A percentile compares a stretch with the other conserved stretches of the same genome.
Conservation (phyloP, 345 rosid genomes). For the Tarenaya hassleriana region DNA sequence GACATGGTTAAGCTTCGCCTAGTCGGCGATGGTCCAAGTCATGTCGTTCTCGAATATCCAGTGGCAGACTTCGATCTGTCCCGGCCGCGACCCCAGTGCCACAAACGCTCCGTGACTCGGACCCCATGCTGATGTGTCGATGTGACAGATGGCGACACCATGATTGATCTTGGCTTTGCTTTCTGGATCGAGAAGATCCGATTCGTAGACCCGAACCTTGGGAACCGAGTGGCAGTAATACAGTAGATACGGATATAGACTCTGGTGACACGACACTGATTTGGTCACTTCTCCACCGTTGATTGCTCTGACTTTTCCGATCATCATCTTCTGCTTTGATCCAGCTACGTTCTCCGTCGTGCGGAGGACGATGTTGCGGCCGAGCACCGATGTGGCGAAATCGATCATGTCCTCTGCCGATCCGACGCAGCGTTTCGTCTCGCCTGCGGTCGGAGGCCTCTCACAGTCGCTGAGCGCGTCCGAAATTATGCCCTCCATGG, state of each 20-base stretch:
- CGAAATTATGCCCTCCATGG: constrained; percentile 45
- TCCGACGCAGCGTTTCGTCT: constrained; percentile 72
- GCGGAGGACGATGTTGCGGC: constrained; percentile 44
- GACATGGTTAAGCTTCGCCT: neutral
- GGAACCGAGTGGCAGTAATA: constrained; percentile 90
- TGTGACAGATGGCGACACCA: constrained; percentile 75
- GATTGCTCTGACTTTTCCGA: constrained; percentile 54
- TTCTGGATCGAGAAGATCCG: constrained; percentile 47
- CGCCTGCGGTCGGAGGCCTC: constrained; percentile 57
- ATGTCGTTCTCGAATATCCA: constrained; percentile 85
- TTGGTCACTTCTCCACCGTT: constrained; percentile 59
- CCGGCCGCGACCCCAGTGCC: constrained; percentile 65
- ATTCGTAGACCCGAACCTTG: constrained; percentile 67
- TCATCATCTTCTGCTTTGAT: constrained; percentile 42
- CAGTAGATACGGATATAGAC: constrained; percentile 59
- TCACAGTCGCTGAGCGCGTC: constrained; percentile 59
- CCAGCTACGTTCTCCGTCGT: constrained; percentile 54
- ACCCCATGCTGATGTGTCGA: constrained; percentile 79
- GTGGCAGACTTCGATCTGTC: constrained; percentile 70
- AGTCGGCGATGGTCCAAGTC: constrained; percentile 63
- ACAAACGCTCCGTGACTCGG: constrained; percentile 61
- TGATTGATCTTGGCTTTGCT: constrained; percentile 52
- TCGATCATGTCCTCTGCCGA: constrained; percentile 82
- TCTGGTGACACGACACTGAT: constrained; percentile 81
- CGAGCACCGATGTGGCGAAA: constrained; percentile 59